A percentile compares a stretch with the other conserved stretches of the same genome.
Evolutionary conservation across 176 grass and related monocot species (phyloP).

Genomic region (maize (Zea mays)): Zm-B73-REFERENCE-NAM-5.0 NC_050101.1:176764001-176764500

Average conservation of each 20-base stretch:
- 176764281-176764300: slow-evolving; percentile 7
- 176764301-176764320: slow-evolving; percentile 13
- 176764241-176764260: not conserved
- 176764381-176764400: not conserved
- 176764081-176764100: slow-evolving; percentile 22
- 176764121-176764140: slow-evolving; percentile 1
- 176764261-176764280: slow-evolving; percentile 7
- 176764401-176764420: slow-evolving; percentile 17
- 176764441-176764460: not conserved
- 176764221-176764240: slow-evolving; percentile 2
- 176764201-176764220: not conserved
- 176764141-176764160: not conserved
- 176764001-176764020: slow-evolving; percentile 92
- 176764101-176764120: slow-evolving; percentile 20
- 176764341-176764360: slow-evolving; percentile 11
- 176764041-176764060: slow-evolving; percentile 59
- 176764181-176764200: not conserved
- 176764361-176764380: slow-evolving; percentile 4
- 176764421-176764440: not conserved
- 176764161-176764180: not conserved
- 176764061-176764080: slow-evolving; percentile 73
- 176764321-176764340: slow-evolving; percentile 16
- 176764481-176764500: not conserved
- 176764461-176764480: not conserved
- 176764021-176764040: slow-evolving; percentile 64